These are phyloP conservation scores for Nelumbo lutea DNA, from an alignment of 164 flowering plant genomes.

Conservation along the genomic window DNA sequence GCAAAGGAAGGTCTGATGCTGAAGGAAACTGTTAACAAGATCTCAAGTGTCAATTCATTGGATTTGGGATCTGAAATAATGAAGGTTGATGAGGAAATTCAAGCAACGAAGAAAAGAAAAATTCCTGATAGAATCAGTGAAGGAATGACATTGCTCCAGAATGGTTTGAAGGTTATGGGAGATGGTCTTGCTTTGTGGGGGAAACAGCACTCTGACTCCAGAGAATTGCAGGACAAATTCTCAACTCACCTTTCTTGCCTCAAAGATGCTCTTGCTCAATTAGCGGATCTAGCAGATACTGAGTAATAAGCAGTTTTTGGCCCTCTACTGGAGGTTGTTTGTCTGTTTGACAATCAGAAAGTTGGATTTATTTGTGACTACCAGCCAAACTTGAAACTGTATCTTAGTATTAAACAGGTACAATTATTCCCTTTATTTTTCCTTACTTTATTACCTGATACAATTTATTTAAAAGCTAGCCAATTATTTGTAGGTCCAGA, in stretches of 20 bases:
- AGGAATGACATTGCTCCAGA: constrained; percentile 71
- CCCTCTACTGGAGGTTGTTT: neutral
- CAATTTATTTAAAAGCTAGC: no score
- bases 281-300: constrained; percentile 41
- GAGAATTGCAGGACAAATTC: constrained; percentile 51
- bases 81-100: constrained; percentile 34
- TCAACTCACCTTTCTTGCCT: constrained; percentile 51
- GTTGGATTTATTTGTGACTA: no score
- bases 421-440: no score
- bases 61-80: constrained; percentile 21
- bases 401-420: no score
- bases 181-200: constrained; percentile 64
- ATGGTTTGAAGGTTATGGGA: constrained; percentile 56
- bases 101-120: constrained; percentile 55
- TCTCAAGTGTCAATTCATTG: constrained; percentile 12
- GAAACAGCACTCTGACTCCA: constrained; percentile 27
- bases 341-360: no score
- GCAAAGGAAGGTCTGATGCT: constrained; percentile 55
- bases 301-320: constrained; percentile 16
- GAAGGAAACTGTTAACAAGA: constrained; percentile 37
- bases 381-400: no score
- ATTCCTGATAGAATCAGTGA: constrained; percentile 60
- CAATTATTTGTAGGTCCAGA: no score
- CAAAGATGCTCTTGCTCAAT: constrained; percentile 54
- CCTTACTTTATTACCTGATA: no score